Evolutionary conservation across 2,329 filamentous ascomycete genomes (phyloP).

Genomic region (Canariomyces notabilis): DNA sequence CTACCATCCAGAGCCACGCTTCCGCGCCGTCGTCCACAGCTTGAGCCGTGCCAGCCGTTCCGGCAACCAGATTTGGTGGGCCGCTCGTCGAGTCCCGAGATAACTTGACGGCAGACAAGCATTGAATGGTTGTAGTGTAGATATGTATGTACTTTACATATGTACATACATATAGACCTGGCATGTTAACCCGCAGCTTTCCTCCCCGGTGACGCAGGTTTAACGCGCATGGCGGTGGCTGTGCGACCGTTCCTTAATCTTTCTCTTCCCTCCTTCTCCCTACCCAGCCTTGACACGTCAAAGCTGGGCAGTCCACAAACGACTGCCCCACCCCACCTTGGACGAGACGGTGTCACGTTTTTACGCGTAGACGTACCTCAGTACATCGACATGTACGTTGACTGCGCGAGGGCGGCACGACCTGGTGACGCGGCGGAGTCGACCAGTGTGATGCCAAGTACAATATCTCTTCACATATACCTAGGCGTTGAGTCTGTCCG

Average conservation of each 20-base stretch:
- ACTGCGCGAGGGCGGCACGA: background rate
- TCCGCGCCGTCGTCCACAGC: background rate
- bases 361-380: conserved; percentile 15
- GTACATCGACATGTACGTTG: background rate
- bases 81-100: background rate
- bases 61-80: background rate
- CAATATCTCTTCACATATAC: background rate
- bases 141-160: background rate
- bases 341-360: conserved; percentile 15
- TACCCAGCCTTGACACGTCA: background rate
- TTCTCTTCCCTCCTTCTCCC: background rate
- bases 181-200: too few relatives aligned
- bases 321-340: background rate
- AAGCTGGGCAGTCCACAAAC: conserved; percentile 1
- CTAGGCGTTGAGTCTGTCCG: background rate
- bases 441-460: background rate
- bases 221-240: conserved; percentile 7
- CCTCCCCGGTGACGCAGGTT: background rate
- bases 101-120: too few relatives aligned
- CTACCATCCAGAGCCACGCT: background rate
- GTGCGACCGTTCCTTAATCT: conserved; percentile 11
- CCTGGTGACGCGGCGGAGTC: background rate
- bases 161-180: background rate
- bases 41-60: background rate
- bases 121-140: too few relatives aligned